Evolutionary conservation across 768 basidiomycete species (phyloP).

Genomic region (Harrya chromipes): DNA sequence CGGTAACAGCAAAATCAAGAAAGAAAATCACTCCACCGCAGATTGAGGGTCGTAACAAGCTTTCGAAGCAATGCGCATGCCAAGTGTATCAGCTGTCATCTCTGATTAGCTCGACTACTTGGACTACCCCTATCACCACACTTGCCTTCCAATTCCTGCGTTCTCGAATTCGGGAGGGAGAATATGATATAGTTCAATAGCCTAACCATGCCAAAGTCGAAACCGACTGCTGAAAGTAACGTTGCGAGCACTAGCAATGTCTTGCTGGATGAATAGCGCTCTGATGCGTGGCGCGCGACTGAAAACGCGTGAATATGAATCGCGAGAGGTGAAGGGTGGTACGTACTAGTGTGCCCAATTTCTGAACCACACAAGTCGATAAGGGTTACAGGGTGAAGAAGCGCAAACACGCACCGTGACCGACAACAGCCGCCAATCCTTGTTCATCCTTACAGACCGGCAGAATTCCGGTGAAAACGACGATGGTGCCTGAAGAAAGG

Average conservation of each 20-base stretch:
- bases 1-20: background rate
- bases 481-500: conserved; percentile 53
- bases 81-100: conserved; percentile 76
- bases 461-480: conserved; percentile 88
- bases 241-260: conserved; percentile 41
- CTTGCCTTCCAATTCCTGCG: conserved; percentile 76
- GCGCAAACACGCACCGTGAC: conserved; percentile 57
- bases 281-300: conserved; percentile 59
- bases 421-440: conserved; percentile 79
- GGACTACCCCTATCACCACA: too few species aligned
- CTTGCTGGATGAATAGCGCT: conserved; percentile 41
- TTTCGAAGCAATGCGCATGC: conserved; percentile 71
- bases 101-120: conserved; percentile 1
- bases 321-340: background rate
- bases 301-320: conserved; percentile 22
- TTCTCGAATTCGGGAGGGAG: conserved; percentile 80
- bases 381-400: background rate
- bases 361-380: conserved; percentile 41
- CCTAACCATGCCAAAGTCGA: conserved; percentile 53
- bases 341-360: conserved; percentile 72
- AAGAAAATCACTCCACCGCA: conserved; percentile 54
- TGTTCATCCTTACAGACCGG: conserved; percentile 75
- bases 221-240: conserved; percentile 45
- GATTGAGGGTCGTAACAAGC: conserved; percentile 87
- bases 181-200: conserved; percentile 50